phyloP scores from a whole-genome alignment of 768 basidiomycete genomes.

The Austroboletus festivus region DNA sequence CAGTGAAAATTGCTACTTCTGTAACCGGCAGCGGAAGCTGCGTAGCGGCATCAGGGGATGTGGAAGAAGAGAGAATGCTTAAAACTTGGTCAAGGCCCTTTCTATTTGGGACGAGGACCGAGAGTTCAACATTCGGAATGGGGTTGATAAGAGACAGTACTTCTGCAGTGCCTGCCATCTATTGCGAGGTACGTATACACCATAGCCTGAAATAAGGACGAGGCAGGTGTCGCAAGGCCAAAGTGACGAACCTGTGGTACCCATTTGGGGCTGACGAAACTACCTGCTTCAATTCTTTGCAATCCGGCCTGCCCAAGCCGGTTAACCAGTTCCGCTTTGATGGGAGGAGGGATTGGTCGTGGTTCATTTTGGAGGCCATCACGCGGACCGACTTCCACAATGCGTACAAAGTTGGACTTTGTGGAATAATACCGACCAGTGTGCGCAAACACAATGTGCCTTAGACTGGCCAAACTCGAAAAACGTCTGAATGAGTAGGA shows the following conservation, averaged over 20 bases:
- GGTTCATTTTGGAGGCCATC: constrained; percentile 93
- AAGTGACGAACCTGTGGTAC: constrained; percentile 67
- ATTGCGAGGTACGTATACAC: not conserved
- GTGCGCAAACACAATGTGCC: not conserved
- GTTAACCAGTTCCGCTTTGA: constrained; percentile 80
- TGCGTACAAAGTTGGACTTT: constrained; percentile 33
- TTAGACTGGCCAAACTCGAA: not conserved
- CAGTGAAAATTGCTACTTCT: constrained; percentile 87
- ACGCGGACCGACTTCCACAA: constrained; percentile 88
- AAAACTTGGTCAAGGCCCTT: constrained; percentile 72
- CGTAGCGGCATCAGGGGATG: constrained; percentile 27
- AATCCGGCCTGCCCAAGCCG: constrained; percentile 67
- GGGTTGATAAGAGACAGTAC: constrained; percentile 61
- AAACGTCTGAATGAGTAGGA: constrained; percentile 1
- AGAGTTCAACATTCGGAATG: constrained; percentile 57
- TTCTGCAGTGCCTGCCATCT: constrained; percentile 88
- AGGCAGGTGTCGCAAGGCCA: too few species aligned
- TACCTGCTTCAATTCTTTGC: constrained; percentile 75
- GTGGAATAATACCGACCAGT: constrained; percentile 3
- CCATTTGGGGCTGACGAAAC: constrained; percentile 92
- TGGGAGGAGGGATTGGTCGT: constrained; percentile 60
- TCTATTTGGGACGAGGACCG: constrained; percentile 80
- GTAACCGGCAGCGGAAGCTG: constrained; percentile 54
- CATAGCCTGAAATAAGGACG: too few species aligned
- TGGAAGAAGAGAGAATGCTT: constrained; percentile 41